Conservation (phyloP, 495 filamentous ascomycete genomes). For the Clavariopsis aquatica region DNA sequence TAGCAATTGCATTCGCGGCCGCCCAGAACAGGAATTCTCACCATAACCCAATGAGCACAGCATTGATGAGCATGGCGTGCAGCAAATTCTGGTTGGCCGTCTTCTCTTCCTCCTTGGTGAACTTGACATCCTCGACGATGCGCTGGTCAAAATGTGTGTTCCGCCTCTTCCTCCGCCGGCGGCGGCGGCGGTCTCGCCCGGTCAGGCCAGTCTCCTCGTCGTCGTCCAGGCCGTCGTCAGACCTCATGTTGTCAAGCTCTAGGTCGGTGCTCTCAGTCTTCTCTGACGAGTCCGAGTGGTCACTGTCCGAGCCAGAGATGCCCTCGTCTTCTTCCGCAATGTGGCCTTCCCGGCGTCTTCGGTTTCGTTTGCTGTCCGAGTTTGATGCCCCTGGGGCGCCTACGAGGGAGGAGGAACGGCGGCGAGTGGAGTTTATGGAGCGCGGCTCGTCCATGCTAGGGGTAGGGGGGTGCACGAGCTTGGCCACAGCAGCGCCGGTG, state of each 20-base stretch:
- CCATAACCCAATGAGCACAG: slow-evolving; percentile 79
- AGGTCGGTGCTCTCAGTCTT: slow-evolving; percentile 47
- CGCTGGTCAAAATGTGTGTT: slow-evolving; percentile 74
- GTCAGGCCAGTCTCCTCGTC: slow-evolving; percentile 91
- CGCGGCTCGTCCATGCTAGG: slow-evolving; percentile 35
- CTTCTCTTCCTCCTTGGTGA: slow-evolving; percentile 64
- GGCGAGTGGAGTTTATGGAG: slow-evolving; percentile 22
- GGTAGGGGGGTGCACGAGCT: slow-evolving; percentile 30
- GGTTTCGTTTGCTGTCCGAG: slow-evolving; percentile 18
- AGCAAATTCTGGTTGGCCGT: slow-evolving; percentile 71
- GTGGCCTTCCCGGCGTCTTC: slow-evolving; percentile 18
- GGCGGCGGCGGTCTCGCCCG: slow-evolving; percentile 64
- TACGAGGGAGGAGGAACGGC: slow-evolving; percentile 34
- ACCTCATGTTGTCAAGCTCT: slow-evolving; percentile 59
- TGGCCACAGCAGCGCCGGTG: slow-evolving; percentile 16
- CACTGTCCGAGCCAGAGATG: slow-evolving; percentile 26
- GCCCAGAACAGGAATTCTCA: slow-evolving; percentile 41
- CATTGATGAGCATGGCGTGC: slow-evolving; percentile 69
- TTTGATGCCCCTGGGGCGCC: slow-evolving; percentile 11
- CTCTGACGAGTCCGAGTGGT: slow-evolving; percentile 31
- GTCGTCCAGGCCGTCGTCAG: slow-evolving; percentile 75
- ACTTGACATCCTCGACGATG: slow-evolving; percentile 57
- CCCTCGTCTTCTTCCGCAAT: slow-evolving; percentile 31
- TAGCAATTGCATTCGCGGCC: background rate
- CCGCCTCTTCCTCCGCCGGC: slow-evolving; percentile 63